These are phyloP conservation scores for Botrytis medusae DNA, from an alignment of 2,329 filamentous ascomycete species.

Conservation along the genomic window DNA sequence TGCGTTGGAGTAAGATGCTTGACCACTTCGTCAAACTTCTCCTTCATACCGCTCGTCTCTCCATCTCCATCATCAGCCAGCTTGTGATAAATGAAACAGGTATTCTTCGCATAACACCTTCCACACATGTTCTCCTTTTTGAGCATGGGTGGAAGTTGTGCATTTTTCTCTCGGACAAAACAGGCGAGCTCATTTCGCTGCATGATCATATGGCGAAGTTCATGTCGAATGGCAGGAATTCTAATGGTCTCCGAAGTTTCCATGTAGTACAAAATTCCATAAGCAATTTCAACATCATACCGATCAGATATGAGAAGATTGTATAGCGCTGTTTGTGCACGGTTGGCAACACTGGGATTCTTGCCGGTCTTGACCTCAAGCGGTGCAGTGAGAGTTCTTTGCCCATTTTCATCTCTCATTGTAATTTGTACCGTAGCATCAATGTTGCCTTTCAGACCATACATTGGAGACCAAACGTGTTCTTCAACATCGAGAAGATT, in stretches of 20 bases:
- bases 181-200: slow-evolving; percentile 87
- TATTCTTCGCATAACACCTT: slow-evolving; percentile 83
- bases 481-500: slow-evolving; percentile 97
- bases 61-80: slow-evolving; percentile 80
- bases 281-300: slow-evolving; percentile 89
- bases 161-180: slow-evolving; percentile 76
- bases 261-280: slow-evolving; percentile 92
- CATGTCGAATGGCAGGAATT: slow-evolving; percentile 80
- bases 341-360: slow-evolving; percentile 76
- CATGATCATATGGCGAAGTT: slow-evolving; percentile 95
- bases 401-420: slow-evolving; percentile 68
- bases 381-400: slow-evolving; percentile 76
- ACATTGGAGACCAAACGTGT: slow-evolving; percentile 97
- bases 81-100: slow-evolving; percentile 93
- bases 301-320: slow-evolving; percentile 89
- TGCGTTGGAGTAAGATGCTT: slow-evolving; percentile 73
- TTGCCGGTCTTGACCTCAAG: slow-evolving; percentile 96
- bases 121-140: slow-evolving; percentile 79
- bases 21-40: slow-evolving; percentile 79
- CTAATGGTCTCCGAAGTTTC: slow-evolving; percentile 84
- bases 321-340: slow-evolving; percentile 92
- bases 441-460: slow-evolving; percentile 95
- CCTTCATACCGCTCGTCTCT: slow-evolving; percentile 76
- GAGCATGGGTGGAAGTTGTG: slow-evolving; percentile 81
- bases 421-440: slow-evolving; percentile 92